Conservation (phyloP, 169 alveolate genomes). For the Toxoplasma gondii region DNA sequence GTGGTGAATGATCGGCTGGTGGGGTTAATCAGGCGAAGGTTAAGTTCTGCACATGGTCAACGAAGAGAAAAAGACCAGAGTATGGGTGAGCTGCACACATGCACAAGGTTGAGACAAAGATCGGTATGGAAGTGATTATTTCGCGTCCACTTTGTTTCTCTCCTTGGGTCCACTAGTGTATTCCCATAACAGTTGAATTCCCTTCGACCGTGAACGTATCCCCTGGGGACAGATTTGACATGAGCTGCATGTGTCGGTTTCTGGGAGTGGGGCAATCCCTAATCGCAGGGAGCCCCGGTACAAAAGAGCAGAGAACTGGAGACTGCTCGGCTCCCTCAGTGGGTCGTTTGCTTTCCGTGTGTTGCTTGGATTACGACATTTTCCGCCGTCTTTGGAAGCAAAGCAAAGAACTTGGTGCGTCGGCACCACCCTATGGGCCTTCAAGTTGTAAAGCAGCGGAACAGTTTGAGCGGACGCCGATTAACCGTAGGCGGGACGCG, state of each 20-base stretch:
- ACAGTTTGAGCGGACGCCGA: not conserved
- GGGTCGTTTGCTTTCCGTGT: not conserved
- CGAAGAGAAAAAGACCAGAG: not conserved
- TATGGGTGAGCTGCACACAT: not conserved
- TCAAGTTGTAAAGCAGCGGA: slow-evolving; percentile 11
- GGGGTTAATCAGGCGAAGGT: not conserved
- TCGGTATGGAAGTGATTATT: not conserved
- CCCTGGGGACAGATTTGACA: not conserved
- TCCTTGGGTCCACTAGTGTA: not conserved
- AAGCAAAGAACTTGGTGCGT: not conserved
- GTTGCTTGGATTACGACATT: not conserved
- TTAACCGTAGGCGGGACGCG: no score
- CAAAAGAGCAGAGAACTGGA: not conserved
- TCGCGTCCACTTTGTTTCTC: not conserved
- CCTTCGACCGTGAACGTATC: not conserved
- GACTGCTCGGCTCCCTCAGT: not conserved
- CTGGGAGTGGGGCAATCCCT: not conserved
- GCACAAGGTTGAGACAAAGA: not conserved
- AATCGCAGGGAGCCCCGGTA: not conserved
- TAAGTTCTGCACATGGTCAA: not conserved
- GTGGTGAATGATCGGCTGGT: not conserved
- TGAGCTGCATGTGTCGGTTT: not conserved
- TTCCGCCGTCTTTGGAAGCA: slow-evolving; percentile 16
- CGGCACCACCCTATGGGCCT: slow-evolving; percentile 12
- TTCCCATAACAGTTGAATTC: not conserved